phyloP scores from a whole-genome alignment of 495 filamentous ascomycete genomes.

The Friedmanniomyces simplex region DNA sequence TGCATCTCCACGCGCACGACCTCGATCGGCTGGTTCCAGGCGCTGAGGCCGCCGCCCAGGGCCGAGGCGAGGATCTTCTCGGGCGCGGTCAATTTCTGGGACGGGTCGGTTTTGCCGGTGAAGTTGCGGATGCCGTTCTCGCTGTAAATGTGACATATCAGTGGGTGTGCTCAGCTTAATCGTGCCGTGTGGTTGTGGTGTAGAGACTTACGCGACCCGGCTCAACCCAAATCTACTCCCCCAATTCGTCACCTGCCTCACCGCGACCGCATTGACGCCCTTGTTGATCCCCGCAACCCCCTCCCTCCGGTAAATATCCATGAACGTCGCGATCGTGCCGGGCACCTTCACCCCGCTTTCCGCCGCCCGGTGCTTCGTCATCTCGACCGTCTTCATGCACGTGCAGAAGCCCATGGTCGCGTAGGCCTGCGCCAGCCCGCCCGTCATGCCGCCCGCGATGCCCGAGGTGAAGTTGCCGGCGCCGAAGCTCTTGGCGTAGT shows the following conservation, averaged over 20 bases:
- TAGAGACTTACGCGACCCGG: conserved; percentile 49
- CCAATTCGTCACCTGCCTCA: conserved; percentile 99
- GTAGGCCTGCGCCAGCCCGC: conserved; percentile 95
- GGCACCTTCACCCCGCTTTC: conserved; percentile 70
- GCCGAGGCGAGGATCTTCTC: conserved; percentile 89
- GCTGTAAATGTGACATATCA: conserved; percentile 1
- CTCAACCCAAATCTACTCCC: conserved; percentile 89
- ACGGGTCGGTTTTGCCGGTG: conserved; percentile 65
- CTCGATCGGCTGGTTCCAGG: conserved; percentile 99
- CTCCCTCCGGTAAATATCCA: conserved; percentile 91
- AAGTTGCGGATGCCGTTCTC: conserved; percentile 75
- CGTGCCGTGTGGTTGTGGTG: too few relatives aligned
- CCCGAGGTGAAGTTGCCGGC: conserved; percentile 77
- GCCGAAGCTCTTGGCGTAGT: conserved; percentile 69
- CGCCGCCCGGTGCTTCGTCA: conserved; percentile 94
- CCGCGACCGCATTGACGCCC: conserved; percentile 96
- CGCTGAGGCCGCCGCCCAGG: conserved; percentile 83
- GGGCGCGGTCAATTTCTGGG: conserved; percentile 58
- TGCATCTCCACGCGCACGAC: conserved; percentile 99
- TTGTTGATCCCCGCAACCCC: conserved; percentile 95
- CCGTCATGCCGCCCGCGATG: conserved; percentile 83
- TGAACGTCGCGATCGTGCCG: conserved; percentile 86
- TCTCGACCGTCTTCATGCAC: conserved; percentile 99
- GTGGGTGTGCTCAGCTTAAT: neutral
- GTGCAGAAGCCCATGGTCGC: conserved; percentile 99